Evolutionary conservation across 805 yeast species (phyloP).

Genomic region (Ogataea ramenticola): DNA sequence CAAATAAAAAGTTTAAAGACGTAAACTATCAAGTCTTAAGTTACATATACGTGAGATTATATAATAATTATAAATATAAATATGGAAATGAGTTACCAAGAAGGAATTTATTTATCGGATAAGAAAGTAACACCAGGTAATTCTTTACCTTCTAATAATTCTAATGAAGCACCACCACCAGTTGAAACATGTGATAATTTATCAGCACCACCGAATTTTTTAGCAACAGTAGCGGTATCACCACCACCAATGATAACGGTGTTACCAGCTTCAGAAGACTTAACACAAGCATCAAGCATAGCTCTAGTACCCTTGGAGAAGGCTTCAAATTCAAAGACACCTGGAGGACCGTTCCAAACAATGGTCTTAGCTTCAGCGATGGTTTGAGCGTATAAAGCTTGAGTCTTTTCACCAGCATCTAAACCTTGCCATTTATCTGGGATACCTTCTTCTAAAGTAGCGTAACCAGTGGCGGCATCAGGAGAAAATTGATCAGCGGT

Average conservation of each 20-base stretch:
- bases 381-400: slow-evolving; percentile 70
- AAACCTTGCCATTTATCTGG: slow-evolving; percentile 95
- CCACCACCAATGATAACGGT: slow-evolving; percentile 98
- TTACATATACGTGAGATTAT: too few relatives aligned
- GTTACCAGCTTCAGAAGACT: slow-evolving; percentile 80
- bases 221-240: slow-evolving; percentile 98
- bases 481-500: slow-evolving; percentile 92
- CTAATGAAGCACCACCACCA: slow-evolving; percentile 99
- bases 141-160: slow-evolving; percentile 96
- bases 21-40: background rate
- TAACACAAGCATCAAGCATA: slow-evolving; percentile 80
- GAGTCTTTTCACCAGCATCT: slow-evolving; percentile 90
- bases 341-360: slow-evolving; percentile 99
- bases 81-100: background rate
- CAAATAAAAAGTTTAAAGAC: background rate
- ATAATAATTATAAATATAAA: too few relatives aligned
- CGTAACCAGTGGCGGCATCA: slow-evolving; percentile 80
- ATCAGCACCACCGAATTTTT: slow-evolving; percentile 95
- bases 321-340: slow-evolving; percentile 95
- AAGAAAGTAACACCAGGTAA: slow-evolving; percentile 96
- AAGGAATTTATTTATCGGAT: slow-evolving; percentile 45
- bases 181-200: slow-evolving; percentile 97
- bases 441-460: slow-evolving; percentile 86
- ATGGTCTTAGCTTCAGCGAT: slow-evolving; percentile 94
- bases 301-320: slow-evolving; percentile 91